Conservation (phyloP, 805 yeast species). For the Ogataea philodendri region DNA sequence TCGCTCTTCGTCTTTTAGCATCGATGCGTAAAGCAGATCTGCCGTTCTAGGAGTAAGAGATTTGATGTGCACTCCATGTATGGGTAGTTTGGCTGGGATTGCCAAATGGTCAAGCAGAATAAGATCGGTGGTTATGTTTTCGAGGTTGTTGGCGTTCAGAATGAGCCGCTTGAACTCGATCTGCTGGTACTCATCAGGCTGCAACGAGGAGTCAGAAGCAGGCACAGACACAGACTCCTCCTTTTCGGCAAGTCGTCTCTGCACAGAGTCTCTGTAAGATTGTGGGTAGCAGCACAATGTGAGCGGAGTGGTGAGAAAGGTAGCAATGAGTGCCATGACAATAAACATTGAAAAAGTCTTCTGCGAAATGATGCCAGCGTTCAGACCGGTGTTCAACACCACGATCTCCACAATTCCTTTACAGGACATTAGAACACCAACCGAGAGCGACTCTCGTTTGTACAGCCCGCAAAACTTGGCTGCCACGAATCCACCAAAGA, state of each 20-base stretch:
- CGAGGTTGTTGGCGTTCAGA: conserved; percentile 28
- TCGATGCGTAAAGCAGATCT: conserved; percentile 65
- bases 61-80: conserved; percentile 55
- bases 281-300: conserved; percentile 62
- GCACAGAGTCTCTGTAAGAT: conserved; percentile 52
- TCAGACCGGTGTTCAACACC: conserved; percentile 70
- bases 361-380: conserved; percentile 62
- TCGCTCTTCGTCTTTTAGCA: conserved; percentile 23
- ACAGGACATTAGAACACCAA: conserved; percentile 83
- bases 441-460: conserved; percentile 74
- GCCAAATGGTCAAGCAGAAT: conserved; percentile 30
- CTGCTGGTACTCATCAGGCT: conserved; percentile 25
- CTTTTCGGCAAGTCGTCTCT: conserved; percentile 26
- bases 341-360: conserved; percentile 77
- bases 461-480: conserved; percentile 59
- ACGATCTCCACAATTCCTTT: conserved; percentile 86
- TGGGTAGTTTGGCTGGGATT: conserved; percentile 26
- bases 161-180: conserved; percentile 25
- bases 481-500: conserved; percentile 63
- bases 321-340: conserved; percentile 76
- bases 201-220: conserved; percentile 32
- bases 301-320: conserved; percentile 78
- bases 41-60: conserved; percentile 67
- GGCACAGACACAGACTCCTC: conserved; percentile 22
- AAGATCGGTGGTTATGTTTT: conserved; percentile 31